Conservation (phyloP, 768 basidiomycete species). For the Macrolepiota fuliginosa region DNA sequence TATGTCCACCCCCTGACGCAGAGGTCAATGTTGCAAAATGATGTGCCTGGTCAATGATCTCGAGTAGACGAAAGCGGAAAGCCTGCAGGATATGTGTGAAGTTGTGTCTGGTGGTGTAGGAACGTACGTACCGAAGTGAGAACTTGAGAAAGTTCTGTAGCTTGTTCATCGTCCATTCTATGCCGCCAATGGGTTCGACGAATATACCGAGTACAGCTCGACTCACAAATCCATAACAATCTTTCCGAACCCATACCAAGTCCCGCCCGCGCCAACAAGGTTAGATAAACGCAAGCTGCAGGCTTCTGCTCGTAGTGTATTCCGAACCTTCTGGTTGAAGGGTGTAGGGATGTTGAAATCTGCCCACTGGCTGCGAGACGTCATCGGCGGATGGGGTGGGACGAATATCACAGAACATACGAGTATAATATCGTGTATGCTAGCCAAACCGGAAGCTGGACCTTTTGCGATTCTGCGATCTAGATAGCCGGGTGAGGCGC, state of each 20-base stretch:
- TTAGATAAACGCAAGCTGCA: slow-evolving; percentile 78
- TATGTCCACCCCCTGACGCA: slow-evolving; percentile 47
- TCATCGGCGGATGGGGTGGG: slow-evolving; percentile 6
- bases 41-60: slow-evolving; percentile 83
- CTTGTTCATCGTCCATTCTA: slow-evolving; percentile 77
- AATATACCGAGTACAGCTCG: background rate
- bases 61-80: slow-evolving; percentile 73
- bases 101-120: background rate
- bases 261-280: slow-evolving; percentile 82
- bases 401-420: slow-evolving; percentile 34
- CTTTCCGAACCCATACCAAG: slow-evolving; percentile 93
- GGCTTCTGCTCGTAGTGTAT: slow-evolving; percentile 88
- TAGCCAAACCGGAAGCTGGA: slow-evolving; percentile 89
- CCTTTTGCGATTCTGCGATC: slow-evolving; percentile 76
- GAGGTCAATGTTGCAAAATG: slow-evolving; percentile 77
- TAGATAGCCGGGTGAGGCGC: slow-evolving; percentile 26
- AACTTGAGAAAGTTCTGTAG: slow-evolving; percentile 66
- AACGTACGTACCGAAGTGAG: slow-evolving; percentile 55
- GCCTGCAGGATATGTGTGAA: slow-evolving; percentile 42
- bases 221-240: slow-evolving; percentile 78
- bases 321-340: slow-evolving; percentile 73
- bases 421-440: slow-evolving; percentile 83
- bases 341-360: slow-evolving; percentile 83
- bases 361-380: slow-evolving; percentile 68
- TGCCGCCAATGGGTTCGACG: background rate